Conservation (phyloP, 2,329 filamentous ascomycete genomes). For the Neonectria ditissima region DNA sequence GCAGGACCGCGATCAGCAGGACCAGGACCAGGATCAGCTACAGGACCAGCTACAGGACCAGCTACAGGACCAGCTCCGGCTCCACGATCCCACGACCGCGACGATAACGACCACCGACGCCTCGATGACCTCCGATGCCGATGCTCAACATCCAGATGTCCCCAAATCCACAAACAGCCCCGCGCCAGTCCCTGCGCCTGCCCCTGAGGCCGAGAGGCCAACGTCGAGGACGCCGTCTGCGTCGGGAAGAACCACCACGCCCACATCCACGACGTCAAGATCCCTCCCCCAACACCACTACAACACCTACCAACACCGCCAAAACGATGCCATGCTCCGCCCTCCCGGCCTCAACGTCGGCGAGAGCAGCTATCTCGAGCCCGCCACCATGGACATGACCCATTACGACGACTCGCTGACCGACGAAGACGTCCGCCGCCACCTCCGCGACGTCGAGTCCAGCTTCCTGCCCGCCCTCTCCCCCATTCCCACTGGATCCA, state of each 20-base stretch:
- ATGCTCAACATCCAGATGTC: slow-evolving; percentile 14
- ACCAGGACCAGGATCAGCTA: background rate
- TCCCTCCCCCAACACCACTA: slow-evolving; percentile 20
- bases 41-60: background rate
- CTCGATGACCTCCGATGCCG: slow-evolving; percentile 32
- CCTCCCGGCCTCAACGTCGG: slow-evolving; percentile 36
- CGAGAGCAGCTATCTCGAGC: slow-evolving; percentile 59
- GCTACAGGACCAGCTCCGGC: slow-evolving; percentile 1
- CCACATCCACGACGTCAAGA: slow-evolving; percentile 25
- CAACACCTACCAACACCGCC: slow-evolving; percentile 27
- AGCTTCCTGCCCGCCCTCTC: slow-evolving; percentile 72
- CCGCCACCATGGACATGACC: slow-evolving; percentile 52
- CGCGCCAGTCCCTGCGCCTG: slow-evolving; percentile 12
- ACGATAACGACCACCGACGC: slow-evolving; percentile 30
- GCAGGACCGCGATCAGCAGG: background rate
- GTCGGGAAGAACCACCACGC: slow-evolving; percentile 11
- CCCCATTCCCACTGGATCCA: slow-evolving; percentile 62
- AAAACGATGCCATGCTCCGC: slow-evolving; percentile 30
- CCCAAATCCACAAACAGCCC: slow-evolving; percentile 1
- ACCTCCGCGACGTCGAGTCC: slow-evolving; percentile 73
- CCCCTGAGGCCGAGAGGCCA: slow-evolving; percentile 9
- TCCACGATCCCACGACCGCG: slow-evolving; percentile 22
- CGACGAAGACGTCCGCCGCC: slow-evolving; percentile 65
- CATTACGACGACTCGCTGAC: slow-evolving; percentile 60
- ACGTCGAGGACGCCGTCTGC: slow-evolving; percentile 4